A percentile compares a stretch with the other conserved stretches of the same genome.
These are phyloP conservation scores for Aegilops sharonensis DNA, from an alignment of 176 grass and related monocot genomes.

Conservation along the genomic window DNA sequence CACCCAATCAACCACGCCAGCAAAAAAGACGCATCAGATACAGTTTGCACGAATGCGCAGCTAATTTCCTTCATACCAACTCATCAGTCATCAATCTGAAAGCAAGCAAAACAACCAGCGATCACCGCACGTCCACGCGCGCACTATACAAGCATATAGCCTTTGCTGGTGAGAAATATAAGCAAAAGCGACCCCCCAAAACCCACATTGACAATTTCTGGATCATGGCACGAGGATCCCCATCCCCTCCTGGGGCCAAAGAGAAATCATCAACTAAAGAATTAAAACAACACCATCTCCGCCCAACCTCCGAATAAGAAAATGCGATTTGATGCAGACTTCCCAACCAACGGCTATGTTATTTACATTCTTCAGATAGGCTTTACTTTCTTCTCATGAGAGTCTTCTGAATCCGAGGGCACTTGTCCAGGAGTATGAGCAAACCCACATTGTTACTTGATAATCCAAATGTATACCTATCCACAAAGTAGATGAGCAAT, in stretches of 20 bases:
- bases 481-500: slow-evolving; percentile 27
- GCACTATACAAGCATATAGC: slow-evolving; percentile 44
- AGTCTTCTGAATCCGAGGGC: slow-evolving; percentile 54
- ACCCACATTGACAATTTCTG: slow-evolving; percentile 28
- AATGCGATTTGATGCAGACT: slow-evolving; percentile 24
- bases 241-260: not conserved
- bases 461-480: slow-evolving; percentile 78
- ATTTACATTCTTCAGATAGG: slow-evolving; percentile 42
- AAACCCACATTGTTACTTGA: slow-evolving; percentile 78
- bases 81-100: slow-evolving; percentile 30
- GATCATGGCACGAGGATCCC: slow-evolving; percentile 17
- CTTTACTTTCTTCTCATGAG: slow-evolving; percentile 35
- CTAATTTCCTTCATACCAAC: not conserved
- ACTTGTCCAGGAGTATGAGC: slow-evolving; percentile 80
- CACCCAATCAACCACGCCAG: not conserved
- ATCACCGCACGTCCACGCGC: slow-evolving; percentile 17
- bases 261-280: slow-evolving; percentile 40
- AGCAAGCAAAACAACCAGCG: slow-evolving; percentile 12
- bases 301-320: slow-evolving; percentile 26
- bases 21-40: not conserved
- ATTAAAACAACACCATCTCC: slow-evolving; percentile 38
- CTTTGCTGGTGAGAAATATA: slow-evolving; percentile 36
- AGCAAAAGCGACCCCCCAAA: slow-evolving; percentile 25
- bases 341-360: slow-evolving; percentile 47
- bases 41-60: not conserved